Base-by-base conservation (phyloP, 768 basidiomycete species). In the Lentinus tigrinus region DNA sequence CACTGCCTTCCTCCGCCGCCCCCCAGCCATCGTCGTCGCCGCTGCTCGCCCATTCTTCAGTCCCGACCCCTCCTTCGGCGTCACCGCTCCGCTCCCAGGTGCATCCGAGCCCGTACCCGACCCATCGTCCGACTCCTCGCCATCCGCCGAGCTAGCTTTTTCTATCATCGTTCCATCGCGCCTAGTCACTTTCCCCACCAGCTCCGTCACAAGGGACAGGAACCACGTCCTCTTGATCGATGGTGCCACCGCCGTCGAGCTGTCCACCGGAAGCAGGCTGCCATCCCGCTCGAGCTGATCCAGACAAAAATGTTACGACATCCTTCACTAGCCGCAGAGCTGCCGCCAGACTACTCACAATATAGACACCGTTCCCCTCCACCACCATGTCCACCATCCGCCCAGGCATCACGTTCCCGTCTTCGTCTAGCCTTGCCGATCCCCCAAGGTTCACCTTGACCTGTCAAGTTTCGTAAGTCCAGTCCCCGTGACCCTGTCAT, bases 351-450 rank as follows among this genome's bases (percentile, higher is more conserved):
- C 3, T 37, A 80, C 89, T 70, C 68, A 92, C 90, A 56, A 93
- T 78, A 73, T 82, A 94, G 39, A 94, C 91, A 37, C 85, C 68
- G 51, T 65, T 64, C 43, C 85, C 85, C 57, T 93, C 89, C 11
- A 95, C 93, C 19, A 93, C 78, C 85, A 93, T 85, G 58, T 94
- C 91, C 57, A 93, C 75, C 73, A 74, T 80, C 69, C 79, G 82
- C 8, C 78, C 81, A 28, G 72, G 69, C 23, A 75, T 67, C 17
- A 71, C 61, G 56, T 81, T 79, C 4, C 87, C 87, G 52, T 83
- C 84, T 57, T 83, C 85, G 62, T 87, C 83, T 7, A 72, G 57
- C 23, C 75, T 76, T 47, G 74, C 74, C 14, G 73, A 70, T 28
- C 81, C 84, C 13, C 86, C 85, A 4, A 89, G 72, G 66, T 85